Conservation (phyloP, 179 eudicot species). For the Dionaea muscipula region DNA sequence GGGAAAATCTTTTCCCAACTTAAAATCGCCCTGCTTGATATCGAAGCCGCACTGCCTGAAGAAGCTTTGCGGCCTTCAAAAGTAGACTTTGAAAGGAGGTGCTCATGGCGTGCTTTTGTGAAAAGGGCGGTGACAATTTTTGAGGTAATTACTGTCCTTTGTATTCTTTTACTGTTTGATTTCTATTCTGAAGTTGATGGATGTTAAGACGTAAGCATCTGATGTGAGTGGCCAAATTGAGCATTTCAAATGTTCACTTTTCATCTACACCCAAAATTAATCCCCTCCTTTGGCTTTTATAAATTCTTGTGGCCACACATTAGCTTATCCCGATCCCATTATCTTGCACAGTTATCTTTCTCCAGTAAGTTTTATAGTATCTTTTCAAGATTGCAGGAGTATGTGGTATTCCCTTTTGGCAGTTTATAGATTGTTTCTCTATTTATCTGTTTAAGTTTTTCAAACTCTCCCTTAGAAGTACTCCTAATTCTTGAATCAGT, state of each 20-base stretch:
- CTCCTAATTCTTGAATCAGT: too few relatives aligned
- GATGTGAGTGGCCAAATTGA: not conserved
- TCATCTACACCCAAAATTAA: not conserved
- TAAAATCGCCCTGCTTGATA: constrained; percentile 68
- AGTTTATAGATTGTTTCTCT: too few relatives aligned
- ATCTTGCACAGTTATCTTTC: too few relatives aligned
- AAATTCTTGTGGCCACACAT: too few relatives aligned
- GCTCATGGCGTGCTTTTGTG: constrained; percentile 67
- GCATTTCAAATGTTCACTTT: too few relatives aligned
- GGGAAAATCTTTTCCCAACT: constrained; percentile 50
- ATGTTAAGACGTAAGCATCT: not conserved
- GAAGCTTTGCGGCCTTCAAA: constrained; percentile 53
- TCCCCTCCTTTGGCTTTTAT: not conserved
- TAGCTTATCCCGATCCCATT: too few relatives aligned
- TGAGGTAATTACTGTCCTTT: constrained; percentile 44
- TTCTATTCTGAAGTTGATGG: not conserved
- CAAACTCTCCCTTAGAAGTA: too few relatives aligned
- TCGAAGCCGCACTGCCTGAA: constrained; percentile 79
- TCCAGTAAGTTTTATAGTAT: too few relatives aligned
- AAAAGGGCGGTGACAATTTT: constrained; percentile 64
- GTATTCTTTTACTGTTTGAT: not conserved
- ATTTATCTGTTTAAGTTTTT: too few relatives aligned
- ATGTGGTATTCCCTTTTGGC: too few relatives aligned
- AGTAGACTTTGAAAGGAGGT: constrained; percentile 34
- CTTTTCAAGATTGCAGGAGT: too few relatives aligned